Evolutionary conservation across 805 yeast species (phyloP), one percentile per base, ranked within the genome.

Genomic region (Wickerhamomyces bisporus): DNA sequence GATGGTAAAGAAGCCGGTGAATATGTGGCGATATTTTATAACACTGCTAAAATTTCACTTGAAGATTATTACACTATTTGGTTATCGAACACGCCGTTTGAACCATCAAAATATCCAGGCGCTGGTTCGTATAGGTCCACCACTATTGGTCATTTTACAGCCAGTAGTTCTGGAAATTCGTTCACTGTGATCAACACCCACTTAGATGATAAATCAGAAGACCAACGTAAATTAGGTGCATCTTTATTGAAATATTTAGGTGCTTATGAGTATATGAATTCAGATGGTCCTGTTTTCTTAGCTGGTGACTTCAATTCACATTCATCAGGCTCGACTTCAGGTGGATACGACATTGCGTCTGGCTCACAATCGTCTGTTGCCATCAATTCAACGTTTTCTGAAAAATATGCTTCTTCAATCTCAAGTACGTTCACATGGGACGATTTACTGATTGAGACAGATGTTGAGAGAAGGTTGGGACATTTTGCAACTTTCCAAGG

Each of bases 251-350:
- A 40, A 38, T 27, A 26, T 3, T 30, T 65, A 10, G 68, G 61
- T 18, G 63, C 68, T 19, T 68, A 65, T 47, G 71, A 71, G 40
- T 48, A 45, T 9, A 49, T 47, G 11, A 47, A 47, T 17, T 55
- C 57, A 5, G 53, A 58, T 5, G 59, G 58, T 11, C 65, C 69
- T 8, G 65, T 66, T 1, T 53, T 69, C 34, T 49, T 71, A 14
- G 51, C 60, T 29, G 76, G 75, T 11, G 75, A 71, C 44, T 69
- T 73, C 55, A 73, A 73, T 40, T 43, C 47, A 1, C 41, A 38
- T n/a, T 31, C 36, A 11, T 11, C 3, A n/a, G 47, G 42, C 24
- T 23, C 20, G 10, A 25, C 31, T 13, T 36, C 34, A 13, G 47
- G 47, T 27, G 47, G 42, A 17, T 43, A 43, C 26, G 13, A 26